phyloP scores from a whole-genome alignment of 148 eudicot genomes.

The Arbutus unedo region DNA sequence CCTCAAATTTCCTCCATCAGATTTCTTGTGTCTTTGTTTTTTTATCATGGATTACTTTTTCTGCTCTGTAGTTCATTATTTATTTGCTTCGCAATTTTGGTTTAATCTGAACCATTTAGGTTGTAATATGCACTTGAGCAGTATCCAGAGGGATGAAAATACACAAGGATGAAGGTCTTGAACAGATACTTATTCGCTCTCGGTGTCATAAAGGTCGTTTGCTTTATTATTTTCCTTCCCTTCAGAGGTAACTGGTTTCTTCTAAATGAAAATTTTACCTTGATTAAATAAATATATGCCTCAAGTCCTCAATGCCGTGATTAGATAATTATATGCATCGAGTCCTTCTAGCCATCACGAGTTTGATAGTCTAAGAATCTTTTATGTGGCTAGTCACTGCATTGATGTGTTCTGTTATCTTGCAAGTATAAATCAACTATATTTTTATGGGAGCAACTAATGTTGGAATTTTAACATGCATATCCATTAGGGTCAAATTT shows the following conservation, averaged over 20 bases:
- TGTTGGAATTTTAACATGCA: neutral
- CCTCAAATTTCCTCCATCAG: neutral
- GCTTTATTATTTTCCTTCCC: slow-evolving; percentile 83
- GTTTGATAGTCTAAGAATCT: neutral
- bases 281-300: neutral
- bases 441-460: neutral
- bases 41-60: neutral
- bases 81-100: neutral
- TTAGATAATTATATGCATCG: neutral
- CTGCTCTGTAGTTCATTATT: neutral
- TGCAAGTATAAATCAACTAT: neutral
- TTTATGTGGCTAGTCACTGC: neutral
- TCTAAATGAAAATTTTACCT: neutral
- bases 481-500: neutral
- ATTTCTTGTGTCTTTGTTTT: slow-evolving; percentile 1
- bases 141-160: slow-evolving; percentile 50
- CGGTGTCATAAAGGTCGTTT: slow-evolving; percentile 97
- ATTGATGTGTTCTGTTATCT: neutral
- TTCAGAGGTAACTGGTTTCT: slow-evolving; percentile 43
- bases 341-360: slow-evolving; percentile 4
- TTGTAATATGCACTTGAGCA: slow-evolving; percentile 28
- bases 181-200: slow-evolving; percentile 62
- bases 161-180: slow-evolving; percentile 55
- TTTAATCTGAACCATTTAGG: neutral
- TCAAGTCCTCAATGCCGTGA: neutral